Evolutionary conservation across 23 red algal species (phyloP).

Genomic region (Chondrus crispus): DNA sequence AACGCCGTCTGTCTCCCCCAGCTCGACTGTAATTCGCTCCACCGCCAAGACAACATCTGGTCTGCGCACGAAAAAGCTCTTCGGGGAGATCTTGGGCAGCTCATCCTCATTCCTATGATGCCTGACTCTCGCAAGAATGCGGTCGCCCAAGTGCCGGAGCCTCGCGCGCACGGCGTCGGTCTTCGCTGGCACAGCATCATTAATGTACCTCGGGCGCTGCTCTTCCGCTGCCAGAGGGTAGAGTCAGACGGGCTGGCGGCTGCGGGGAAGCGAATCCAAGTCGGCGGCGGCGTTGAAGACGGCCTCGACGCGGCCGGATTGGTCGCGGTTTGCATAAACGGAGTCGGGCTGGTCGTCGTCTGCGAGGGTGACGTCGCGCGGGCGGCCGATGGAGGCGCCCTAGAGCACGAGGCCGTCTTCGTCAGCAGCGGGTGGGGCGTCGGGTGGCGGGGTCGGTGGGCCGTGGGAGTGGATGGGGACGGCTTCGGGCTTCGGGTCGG

Average conservation of each 20-base stretch:
- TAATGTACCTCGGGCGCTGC: background rate
- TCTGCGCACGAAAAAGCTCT: background rate
- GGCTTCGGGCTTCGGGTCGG: too few species aligned
- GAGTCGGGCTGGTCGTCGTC: background rate
- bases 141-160: background rate
- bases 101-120: background rate
- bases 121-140: background rate
- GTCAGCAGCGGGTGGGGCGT: background rate
- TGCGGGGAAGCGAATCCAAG: background rate
- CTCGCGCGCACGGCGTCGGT: constrained; percentile 9
- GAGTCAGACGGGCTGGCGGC: background rate
- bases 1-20: constrained; percentile 9
- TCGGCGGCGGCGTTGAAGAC: background rate
- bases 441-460: background rate
- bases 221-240: background rate
- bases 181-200: background rate
- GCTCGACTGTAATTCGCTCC: constrained; percentile 28
- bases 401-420: background rate
- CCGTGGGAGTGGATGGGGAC: too few species aligned
- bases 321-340: background rate
- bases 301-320: constrained; percentile 48
- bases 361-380: background rate
- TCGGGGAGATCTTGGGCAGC: background rate
- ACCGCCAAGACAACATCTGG: background rate
- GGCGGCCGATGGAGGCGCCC: background rate